Evolutionary conservation across 257 asterid species (phyloP), one percentile per base, ranked within the genome.

Genomic region (Agastache rugosa): DNA sequence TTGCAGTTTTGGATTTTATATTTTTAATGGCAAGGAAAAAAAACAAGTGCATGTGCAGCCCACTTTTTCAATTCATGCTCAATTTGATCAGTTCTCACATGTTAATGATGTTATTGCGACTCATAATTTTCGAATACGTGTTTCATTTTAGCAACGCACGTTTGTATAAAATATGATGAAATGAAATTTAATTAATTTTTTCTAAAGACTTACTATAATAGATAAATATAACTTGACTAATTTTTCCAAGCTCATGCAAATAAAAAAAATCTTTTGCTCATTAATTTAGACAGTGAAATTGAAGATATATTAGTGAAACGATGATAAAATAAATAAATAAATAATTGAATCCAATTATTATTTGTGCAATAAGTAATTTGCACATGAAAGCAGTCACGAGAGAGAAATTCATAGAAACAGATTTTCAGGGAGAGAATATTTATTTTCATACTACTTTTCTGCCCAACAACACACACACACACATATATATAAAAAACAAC

Each of bases 331-430:
- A 76, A 45, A 74, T 60, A 50, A 20, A 53, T 1, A 50, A 8
- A 53, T 8, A 51, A 19, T n/a, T 17, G 75, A 39, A 66, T 62
- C 55, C 74, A 74, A 77, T 67, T 66, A 47, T 58, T 47, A 67
- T 63, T 63, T 44, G 31, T 63, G 61, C 3, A 45, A 10, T 71
- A 22, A 63, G 19, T 60, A 34, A 29, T 70, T 70, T 69, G 82
- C 75, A 81, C 76, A 75, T 47, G 75, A 63, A 69, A 85, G 83
- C 76, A 83, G 86, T 83, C 87, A 78, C 85, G 82, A 83, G 91
- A 73, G 78, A 29, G 19, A 72, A 64, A 56, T 79, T 71, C 50
- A 39, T 59, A 58, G 7, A 54, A 58, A 31, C 29, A 23, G 14
- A 45, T 22, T 73, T 29, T 79, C 60, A 79, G 75, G 65, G 42